Conservation (phyloP, 1,284 basidiomycete genomes). For the Ceratobasidium papillatum region DNA sequence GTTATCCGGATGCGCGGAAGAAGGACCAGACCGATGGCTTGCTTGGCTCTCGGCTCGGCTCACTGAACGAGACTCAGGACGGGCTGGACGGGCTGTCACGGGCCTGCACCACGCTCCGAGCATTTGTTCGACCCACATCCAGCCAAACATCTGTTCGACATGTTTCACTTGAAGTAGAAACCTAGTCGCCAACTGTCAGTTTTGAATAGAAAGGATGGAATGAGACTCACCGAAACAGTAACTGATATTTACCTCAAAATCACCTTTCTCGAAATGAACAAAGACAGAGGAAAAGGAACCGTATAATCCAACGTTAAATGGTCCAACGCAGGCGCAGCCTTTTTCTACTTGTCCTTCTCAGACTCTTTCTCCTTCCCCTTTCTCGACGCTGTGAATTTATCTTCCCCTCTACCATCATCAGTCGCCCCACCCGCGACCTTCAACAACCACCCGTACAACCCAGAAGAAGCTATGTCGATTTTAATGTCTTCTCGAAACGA, state of each 20-base stretch:
- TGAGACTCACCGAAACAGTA: slow-evolving; percentile 72
- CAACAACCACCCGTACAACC: slow-evolving; percentile 88
- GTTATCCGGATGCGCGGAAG: slow-evolving; percentile 29
- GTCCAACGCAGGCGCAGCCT: slow-evolving; percentile 82
- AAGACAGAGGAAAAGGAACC: slow-evolving; percentile 92
- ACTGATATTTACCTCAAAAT: slow-evolving; percentile 89
- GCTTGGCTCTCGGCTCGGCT: slow-evolving; percentile 31
- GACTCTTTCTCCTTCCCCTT: slow-evolving; percentile 53
- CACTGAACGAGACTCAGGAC: slow-evolving; percentile 13
- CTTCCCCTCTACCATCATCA: slow-evolving; percentile 43
- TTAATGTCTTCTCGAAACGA: slow-evolving; percentile 87
- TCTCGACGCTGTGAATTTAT: slow-evolving; percentile 47
- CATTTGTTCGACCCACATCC: slow-evolving; percentile 95
- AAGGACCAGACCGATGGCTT: slow-evolving; percentile 26
- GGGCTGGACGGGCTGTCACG: slow-evolving; percentile 7
- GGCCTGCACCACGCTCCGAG: slow-evolving; percentile 68
- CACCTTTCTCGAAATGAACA: slow-evolving; percentile 94
- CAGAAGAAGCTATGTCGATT: slow-evolving; percentile 79
- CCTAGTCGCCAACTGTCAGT: background rate
- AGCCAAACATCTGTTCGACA: slow-evolving; percentile 81
- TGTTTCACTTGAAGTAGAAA: slow-evolving; percentile 86
- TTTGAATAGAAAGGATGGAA: background rate
- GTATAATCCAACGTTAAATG: slow-evolving; percentile 89
- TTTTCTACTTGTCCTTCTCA: slow-evolving; percentile 64
- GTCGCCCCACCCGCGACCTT: slow-evolving; percentile 86